These are phyloP conservation scores for Cryptococcus wingfieldii DNA, from an alignment of 1,284 basidiomycete genomes.

Conservation along the genomic window DNA sequence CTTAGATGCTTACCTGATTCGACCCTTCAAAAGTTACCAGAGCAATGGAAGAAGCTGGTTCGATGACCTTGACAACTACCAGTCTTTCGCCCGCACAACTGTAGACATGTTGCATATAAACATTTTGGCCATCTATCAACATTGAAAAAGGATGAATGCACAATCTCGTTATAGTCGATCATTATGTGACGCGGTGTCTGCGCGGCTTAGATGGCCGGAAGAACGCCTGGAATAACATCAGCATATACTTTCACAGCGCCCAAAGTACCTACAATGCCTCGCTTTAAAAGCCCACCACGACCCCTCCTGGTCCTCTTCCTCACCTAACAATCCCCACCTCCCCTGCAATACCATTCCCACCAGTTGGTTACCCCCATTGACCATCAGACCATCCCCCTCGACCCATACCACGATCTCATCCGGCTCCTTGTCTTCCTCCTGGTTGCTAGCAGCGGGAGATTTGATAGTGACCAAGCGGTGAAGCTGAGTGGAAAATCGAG, in stretches of 20 bases:
- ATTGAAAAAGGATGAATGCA: not conserved
- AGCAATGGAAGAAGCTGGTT: no score
- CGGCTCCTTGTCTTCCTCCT: conserved; percentile 16
- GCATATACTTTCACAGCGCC: no score
- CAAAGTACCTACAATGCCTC: conserved; percentile 35
- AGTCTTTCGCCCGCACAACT: not conserved
- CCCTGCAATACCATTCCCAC: conserved; percentile 37
- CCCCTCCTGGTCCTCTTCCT: not conserved
- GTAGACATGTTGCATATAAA: not conserved
- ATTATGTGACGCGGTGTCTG: no score
- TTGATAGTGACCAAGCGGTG: conserved; percentile 24
- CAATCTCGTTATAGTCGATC: no score
- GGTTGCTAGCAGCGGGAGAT: conserved; percentile 30
- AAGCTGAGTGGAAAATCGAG: conserved; percentile 9
- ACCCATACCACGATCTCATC: conserved; percentile 25
- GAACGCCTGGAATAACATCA: no score
- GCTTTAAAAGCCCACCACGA: conserved; percentile 39
- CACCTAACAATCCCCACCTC: conserved; percentile 35
- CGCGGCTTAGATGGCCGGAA: no score
- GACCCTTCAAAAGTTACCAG: no score
- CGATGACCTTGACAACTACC: no score
- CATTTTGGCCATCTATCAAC: not conserved
- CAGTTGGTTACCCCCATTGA: not conserved
- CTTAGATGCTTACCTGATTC: not conserved
- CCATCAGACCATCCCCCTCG: conserved; percentile 9